Conservation (phyloP, 2,329 filamentous ascomycete species). For the Bipolaris victoriae region DNA sequence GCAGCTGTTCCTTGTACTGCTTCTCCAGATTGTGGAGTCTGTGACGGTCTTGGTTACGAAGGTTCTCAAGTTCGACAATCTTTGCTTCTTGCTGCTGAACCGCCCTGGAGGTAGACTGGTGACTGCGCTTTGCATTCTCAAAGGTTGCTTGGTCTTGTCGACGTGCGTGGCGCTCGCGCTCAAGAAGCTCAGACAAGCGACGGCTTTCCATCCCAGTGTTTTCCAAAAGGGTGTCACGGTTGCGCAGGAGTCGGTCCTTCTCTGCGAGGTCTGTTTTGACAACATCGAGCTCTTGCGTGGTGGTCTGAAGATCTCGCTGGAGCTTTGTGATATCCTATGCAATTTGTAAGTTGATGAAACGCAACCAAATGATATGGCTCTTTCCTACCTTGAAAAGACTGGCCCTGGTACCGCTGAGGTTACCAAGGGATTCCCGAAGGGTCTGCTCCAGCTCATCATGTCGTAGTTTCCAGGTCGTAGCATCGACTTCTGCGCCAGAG, state of each 20-base stretch:
- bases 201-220: conserved; percentile 85
- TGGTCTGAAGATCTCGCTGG: conserved; percentile 85
- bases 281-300: conserved; percentile 79
- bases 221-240: conserved; percentile 86
- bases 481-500: conserved; percentile 83
- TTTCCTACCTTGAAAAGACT: conserved; percentile 74
- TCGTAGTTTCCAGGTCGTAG: conserved; percentile 87
- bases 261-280: conserved; percentile 81
- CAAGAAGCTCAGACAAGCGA: conserved; percentile 83
- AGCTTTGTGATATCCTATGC: conserved; percentile 79
- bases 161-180: conserved; percentile 85
- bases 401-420: conserved; percentile 83
- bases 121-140: conserved; percentile 85
- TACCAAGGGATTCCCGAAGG: conserved; percentile 83
- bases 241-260: conserved; percentile 87
- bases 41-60: conserved; percentile 76
- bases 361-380: not conserved
- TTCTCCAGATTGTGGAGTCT: conserved; percentile 77
- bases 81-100: conserved; percentile 84
- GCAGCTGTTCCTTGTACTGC: conserved; percentile 83
- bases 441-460: conserved; percentile 89
- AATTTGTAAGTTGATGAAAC: conserved; percentile 26
- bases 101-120: conserved; percentile 84
- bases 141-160: conserved; percentile 86
- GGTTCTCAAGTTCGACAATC: conserved; percentile 84